Base-by-base conservation (phyloP, 305 asterid genomes). In the Stenogyne calaminthoides region DNA sequence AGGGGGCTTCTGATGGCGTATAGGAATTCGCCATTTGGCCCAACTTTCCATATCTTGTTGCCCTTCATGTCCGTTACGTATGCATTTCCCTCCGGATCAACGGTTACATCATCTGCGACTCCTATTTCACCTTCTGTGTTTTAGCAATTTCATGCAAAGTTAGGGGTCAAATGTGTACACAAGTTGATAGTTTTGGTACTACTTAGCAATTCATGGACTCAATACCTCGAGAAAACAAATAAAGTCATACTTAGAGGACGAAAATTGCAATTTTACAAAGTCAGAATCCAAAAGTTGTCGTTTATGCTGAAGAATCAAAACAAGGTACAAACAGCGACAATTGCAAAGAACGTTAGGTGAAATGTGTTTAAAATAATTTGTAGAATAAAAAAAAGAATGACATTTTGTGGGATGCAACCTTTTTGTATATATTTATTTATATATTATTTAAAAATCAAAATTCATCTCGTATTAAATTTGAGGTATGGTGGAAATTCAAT, bases 61-160 rank as follows among this genome's bases (percentile, higher is more conserved):
- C 80, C 92, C 81, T 76, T 92, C 14, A 85, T 65, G 69, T 95
- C 99, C 1, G 99, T 95, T 9, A 95, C 40, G 69, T 89, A 95
- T 37, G 96, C 82, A 59, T 87, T 92, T 1, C 99, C 98, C 16
- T 88, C 90, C 54, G 82, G 64, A 67, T 95, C 99, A 1, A 92
- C 89, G 0, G 97, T 88, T 40, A 95, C 98, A 56, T 95, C 98
- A 9, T 95, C 96, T 18, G 97, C 95, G 46, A 95, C 81, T 59
- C 84, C 75, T 72, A 84, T 91, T 74, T 76, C 96, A 32, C 78
- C 89, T 75, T 84, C 96, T 94, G 90, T 81, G 80, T 25, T 25
- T 2, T 25, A 25, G 52, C 52, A 12, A 14, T 46, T 46, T 12
- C 56, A 15, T 49, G 56, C 20, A 49, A 49, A 49, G n/a, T n/a